Percentiles rank a stretch among this genome's conserved stretches.
These are phyloP conservation scores for Saraca asoca DNA, from an alignment of 331 rosid species.

Conservation along the genomic window DNA sequence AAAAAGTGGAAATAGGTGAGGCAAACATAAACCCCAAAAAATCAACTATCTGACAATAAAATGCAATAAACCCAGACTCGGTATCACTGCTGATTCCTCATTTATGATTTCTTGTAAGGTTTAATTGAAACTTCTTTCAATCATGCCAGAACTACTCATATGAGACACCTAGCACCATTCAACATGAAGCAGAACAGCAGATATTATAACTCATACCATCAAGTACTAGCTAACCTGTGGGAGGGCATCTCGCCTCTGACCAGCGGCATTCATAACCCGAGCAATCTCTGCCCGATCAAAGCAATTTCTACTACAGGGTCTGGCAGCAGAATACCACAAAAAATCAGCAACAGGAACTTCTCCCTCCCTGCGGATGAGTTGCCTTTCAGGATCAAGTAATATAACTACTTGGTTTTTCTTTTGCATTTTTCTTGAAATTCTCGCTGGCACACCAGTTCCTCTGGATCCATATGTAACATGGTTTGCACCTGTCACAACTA, in stretches of 20 bases:
- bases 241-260: slow-evolving; percentile 87
- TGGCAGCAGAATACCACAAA: slow-evolving; percentile 97
- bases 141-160: neutral
- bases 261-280: slow-evolving; percentile 98
- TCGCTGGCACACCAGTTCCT: slow-evolving; percentile 94
- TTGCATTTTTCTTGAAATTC: slow-evolving; percentile 77
- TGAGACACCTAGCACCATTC: slow-evolving; percentile 8
- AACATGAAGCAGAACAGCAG: slow-evolving; percentile 27
- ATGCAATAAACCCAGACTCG: slow-evolving; percentile 10
- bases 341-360: slow-evolving; percentile 96
- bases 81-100: neutral
- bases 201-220: neutral
- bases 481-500: slow-evolving; percentile 90
- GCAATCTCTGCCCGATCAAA: slow-evolving; percentile 98
- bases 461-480: slow-evolving; percentile 83
- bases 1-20: slow-evolving; percentile 20
- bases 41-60: slow-evolving; percentile 28
- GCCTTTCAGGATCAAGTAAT: slow-evolving; percentile 95
- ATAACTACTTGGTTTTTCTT: slow-evolving; percentile 90
- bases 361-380: slow-evolving; percentile 82
- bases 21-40: slow-evolving; percentile 20
- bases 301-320: slow-evolving; percentile 89
- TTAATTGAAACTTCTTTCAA: no score
- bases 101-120: neutral
- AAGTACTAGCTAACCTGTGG: slow-evolving; percentile 72